Evolutionary conservation across 2,329 filamentous ascomycete genomes (phyloP), one percentile per base, ranked within the genome.

Genomic region (Aspergillus vadensis): DNA sequence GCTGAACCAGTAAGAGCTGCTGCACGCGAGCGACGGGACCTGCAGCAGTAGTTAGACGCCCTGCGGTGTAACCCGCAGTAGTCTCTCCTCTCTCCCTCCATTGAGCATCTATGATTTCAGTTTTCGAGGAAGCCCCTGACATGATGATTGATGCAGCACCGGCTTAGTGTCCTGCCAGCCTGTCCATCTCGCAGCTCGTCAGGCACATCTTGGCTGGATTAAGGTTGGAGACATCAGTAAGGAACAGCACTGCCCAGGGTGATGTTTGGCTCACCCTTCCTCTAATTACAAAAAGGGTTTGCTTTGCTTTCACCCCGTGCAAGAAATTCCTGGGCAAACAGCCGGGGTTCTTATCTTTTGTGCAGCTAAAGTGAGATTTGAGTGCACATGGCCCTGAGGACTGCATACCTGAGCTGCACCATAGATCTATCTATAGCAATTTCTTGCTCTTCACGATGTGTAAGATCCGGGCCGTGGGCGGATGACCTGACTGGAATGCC

Each of bases 21-120:
- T 63, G 61, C 61, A 63, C 54, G 57, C 61, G 58, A 58, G 58
- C 61, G 47, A 58, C 60, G 59, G 61, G 61, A 61, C 61, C 61
- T 63, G 61, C 61, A 63, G 55, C 55, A 55, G 56, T 58, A 58
- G 49, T 43, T 44, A 55, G 39, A 52, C 59, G 51, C 51, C 48
- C 62, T 64, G 62, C 55, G 32, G 60, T 58, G 53, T 57, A 39
- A 59, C 55, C 52, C 62, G 62, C 32, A 53, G 53, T 47, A 41
- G 36, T 44, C 38, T 47, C 36, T 44, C 30, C 44, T 39, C 27
- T 36, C 17, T 44, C 41, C 17, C 41, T 36, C 32, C 32, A 36
- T 36, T 36, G 32, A 36, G 41, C 41, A 44, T 23, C 10, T 6
- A 8, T 44, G 56, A n/a, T 49, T 51, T 59, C 32, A 36, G 57